Evolutionary conservation across 768 basidiomycete species (phyloP), one percentile per base, ranked within the genome.

Genomic region (Candolleomyces efflorescens): DNA sequence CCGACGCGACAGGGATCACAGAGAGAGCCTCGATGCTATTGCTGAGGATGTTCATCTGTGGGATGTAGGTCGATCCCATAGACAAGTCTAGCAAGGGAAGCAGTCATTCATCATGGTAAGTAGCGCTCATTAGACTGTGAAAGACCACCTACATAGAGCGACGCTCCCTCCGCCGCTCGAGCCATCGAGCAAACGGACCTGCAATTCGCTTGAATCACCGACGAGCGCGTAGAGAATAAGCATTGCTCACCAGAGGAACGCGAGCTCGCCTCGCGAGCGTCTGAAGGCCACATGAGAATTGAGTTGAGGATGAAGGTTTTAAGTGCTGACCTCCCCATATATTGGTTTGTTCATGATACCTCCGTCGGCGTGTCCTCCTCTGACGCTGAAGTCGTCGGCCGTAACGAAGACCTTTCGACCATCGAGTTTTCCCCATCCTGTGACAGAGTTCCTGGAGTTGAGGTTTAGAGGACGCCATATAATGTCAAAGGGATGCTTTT

Each of bases 111-210:
- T 32, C 5, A 32, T 32, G 32, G n/a, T n/a, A 32, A 5, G 32
- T 11, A 32, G 15, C n/a, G n/a, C 26, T 23, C 4, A 39, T 43
- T 18, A 2, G 13, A 23, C 17, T 24, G 10, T 11, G 43, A 50
- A 32, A 32, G 12, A 13, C 10, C 3, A 59, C 70, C 20, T 56
- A 74, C 75, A 76, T 10, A 68, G 67, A 18, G 74, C 71, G 5
- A 76, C 75, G 47, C 74, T 75, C 56, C 74, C 75, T 37, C 75
- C 75, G 39, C 75, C 75, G 48, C 75, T 76, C 4, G 75, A 76
- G 26, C 75, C 75, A 62, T 76, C 75, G 32, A 76, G 62, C 5
- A 76, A 67, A 13, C 75, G 69, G 54, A 76, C 68, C 75, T 76
- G 48, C 22, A 36, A 1, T 22, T n/a, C 13, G n/a, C 39, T 13